Conservation (phyloP, 2,329 filamentous ascomycete genomes). For the Gyromitra esculenta region DNA sequence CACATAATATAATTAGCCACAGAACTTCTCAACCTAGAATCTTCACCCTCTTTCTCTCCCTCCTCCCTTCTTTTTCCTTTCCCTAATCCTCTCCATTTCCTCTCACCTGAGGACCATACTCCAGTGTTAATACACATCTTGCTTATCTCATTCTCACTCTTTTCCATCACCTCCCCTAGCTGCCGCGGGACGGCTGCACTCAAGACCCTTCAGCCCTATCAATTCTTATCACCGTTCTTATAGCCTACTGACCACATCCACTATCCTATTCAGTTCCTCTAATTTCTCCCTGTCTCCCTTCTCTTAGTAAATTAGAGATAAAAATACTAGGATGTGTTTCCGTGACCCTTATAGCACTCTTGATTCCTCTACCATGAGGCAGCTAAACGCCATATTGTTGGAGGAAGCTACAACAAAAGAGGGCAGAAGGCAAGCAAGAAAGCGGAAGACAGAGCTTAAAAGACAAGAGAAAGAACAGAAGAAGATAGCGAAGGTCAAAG, state of each 20-base stretch:
- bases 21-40: neutral
- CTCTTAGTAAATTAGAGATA: neutral
- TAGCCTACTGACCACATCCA: neutral
- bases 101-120: neutral
- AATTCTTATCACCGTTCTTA: neutral
- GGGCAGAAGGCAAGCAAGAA: conserved; percentile 7
- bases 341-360: conserved; percentile 25
- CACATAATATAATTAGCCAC: neutral
- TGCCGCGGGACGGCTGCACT: neutral
- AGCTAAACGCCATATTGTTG: conserved; percentile 12
- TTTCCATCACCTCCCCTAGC: neutral
- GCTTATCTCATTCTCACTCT: neutral
- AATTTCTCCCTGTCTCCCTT: neutral
- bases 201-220: neutral
- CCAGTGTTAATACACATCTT: neutral
- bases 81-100: neutral
- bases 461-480: conserved; percentile 23
- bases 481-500: conserved; percentile 14
- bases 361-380: conserved; percentile 12
- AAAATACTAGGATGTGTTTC: conserved; percentile 19
- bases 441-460: conserved; percentile 4
- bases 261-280: neutral
- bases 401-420: conserved; percentile 23
- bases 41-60: neutral
- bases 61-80: neutral